Conservation (phyloP, 2,329 filamentous ascomycete genomes). For the Monilinia vaccinii-corymbosi region DNA sequence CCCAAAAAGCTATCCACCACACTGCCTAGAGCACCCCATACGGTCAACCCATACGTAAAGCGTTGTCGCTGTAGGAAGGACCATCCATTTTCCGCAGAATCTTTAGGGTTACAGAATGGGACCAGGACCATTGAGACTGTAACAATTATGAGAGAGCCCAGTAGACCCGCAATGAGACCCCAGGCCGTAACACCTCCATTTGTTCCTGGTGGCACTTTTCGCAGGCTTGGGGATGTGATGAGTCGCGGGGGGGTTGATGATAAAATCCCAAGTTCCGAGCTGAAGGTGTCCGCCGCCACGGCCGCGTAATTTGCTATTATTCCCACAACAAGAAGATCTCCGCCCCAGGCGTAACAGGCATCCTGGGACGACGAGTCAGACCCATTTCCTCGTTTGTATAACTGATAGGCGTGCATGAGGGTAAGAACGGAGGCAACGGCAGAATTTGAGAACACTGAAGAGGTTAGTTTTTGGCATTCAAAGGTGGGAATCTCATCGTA, state of each 20-base stretch:
- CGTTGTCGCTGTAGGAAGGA: constrained; percentile 41
- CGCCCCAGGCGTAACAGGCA: constrained; percentile 49
- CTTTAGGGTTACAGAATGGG: constrained; percentile 49
- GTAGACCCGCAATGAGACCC: constrained; percentile 63
- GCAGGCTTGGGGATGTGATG: constrained; percentile 70
- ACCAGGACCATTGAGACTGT: constrained; percentile 56
- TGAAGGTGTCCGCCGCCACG: constrained; percentile 88
- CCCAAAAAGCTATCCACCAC: constrained; percentile 83
- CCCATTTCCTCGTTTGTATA: constrained; percentile 37
- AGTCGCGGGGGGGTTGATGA: constrained; percentile 67
- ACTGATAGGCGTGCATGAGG: constrained; percentile 51
- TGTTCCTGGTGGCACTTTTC: constrained; percentile 77
- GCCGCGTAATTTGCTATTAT: constrained; percentile 81
- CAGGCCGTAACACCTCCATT: constrained; percentile 81
- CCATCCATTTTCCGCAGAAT: constrained; percentile 36
- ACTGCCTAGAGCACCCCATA: constrained; percentile 71
- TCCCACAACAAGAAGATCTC: constrained; percentile 54
- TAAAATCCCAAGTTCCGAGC: constrained; percentile 89
- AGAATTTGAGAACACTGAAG: constrained; percentile 72
- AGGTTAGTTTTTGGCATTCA: constrained; percentile 11
- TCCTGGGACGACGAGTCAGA: constrained; percentile 15
- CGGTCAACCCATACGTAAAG: constrained; percentile 47
- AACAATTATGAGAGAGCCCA: constrained; percentile 62
- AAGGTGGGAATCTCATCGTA: constrained; percentile 18
- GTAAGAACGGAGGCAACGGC: constrained; percentile 60